These are phyloP conservation scores for Tylopilus vinaceipallidus DNA, from an alignment of 768 basidiomycete genomes.

Conservation along the genomic window DNA sequence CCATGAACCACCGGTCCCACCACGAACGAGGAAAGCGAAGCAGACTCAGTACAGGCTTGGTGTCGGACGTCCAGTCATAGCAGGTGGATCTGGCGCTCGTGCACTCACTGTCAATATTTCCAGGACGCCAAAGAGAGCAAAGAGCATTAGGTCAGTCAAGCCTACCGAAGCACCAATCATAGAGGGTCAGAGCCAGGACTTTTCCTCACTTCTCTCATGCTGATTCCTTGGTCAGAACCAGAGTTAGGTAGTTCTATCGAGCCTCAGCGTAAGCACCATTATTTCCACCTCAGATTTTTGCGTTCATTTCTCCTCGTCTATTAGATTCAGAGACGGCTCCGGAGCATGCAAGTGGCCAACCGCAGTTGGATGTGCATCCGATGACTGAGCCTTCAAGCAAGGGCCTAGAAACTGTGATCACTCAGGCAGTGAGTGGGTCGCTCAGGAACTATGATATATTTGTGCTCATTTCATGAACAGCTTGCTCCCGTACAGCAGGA, in stretches of 20 bases:
- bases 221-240: conserved; percentile 25
- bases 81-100: conserved; percentile 67
- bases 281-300: neutral
- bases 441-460: neutral
- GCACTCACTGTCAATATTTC: conserved; percentile 53
- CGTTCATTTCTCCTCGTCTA: neutral
- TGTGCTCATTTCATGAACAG: conserved; percentile 29
- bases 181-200: conserved; percentile 40
- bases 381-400: conserved; percentile 5
- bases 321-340: conserved; percentile 9
- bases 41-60: conserved; percentile 69
- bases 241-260: conserved; percentile 19
- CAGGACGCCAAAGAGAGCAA: conserved; percentile 46
- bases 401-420: conserved; percentile 19
- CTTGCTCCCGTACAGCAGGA: conserved; percentile 53
- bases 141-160: conserved; percentile 47
- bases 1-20: conserved; percentile 22
- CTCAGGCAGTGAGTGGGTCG: conserved; percentile 29
- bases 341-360: conserved; percentile 1
- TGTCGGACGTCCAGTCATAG: conserved; percentile 64
- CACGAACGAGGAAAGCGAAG: conserved; percentile 64
- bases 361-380: conserved; percentile 2
- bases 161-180: conserved; percentile 55
- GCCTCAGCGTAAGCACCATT: conserved; percentile 14
- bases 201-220: neutral